phyloP scores from a whole-genome alignment of 768 basidiomycete species.

The Boletus patriciae region DNA sequence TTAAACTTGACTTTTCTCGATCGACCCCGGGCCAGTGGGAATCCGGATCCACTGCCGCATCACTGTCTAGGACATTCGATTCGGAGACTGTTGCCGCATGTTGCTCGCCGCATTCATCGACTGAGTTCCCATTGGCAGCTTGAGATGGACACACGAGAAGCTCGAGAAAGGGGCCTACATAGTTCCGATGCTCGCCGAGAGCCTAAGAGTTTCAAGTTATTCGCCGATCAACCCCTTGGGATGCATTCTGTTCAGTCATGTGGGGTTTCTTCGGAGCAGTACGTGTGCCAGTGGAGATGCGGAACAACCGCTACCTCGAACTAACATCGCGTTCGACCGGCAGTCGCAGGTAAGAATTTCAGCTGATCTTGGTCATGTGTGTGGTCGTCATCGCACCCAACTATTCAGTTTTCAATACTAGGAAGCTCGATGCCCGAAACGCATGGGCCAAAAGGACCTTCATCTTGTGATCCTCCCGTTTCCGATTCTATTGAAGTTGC shows the following conservation, averaged over 20 bases:
- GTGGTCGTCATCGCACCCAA: no score
- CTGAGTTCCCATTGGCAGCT: not conserved
- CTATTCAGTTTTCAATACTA: not conserved
- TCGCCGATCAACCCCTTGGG: not conserved
- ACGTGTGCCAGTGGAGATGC: not conserved
- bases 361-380: not conserved
- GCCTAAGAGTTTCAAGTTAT: not conserved
- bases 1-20: no score
- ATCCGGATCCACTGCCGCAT: no score
- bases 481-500: not conserved
- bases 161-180: no score
- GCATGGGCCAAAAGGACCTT: not conserved
- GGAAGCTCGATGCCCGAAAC: not conserved
- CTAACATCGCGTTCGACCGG: not conserved
- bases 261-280: not conserved
- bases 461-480: not conserved
- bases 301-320: not conserved
- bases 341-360: not conserved
- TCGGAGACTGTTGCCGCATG: not conserved
- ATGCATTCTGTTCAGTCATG: not conserved
- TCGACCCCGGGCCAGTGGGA: no score
- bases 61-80: no score
- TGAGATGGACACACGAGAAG: no score
- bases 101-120: not conserved
- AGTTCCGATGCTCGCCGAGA: not conserved